A percentile compares a stretch with the other conserved stretches of the same genome.
Evolutionary conservation across 352 stramenopile species (phyloP).

Genomic region (Peronosclerospora sorghi): DNA sequence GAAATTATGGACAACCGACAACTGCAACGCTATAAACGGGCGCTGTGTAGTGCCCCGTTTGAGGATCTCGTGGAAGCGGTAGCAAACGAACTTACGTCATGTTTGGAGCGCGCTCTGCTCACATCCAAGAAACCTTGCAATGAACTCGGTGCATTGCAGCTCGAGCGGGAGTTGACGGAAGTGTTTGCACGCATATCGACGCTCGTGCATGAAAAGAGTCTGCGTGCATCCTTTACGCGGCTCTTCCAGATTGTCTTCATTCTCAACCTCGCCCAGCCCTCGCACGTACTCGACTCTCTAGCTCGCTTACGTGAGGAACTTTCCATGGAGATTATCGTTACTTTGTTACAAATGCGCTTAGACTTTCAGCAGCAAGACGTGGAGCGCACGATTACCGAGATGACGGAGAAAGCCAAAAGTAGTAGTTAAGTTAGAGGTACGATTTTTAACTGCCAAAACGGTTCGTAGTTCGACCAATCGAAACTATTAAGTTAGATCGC

Average conservation of each 20-base stretch:
- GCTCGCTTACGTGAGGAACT: conserved; percentile 40
- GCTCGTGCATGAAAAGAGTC: conserved; percentile 41
- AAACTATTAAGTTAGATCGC: too few species aligned
- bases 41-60: conserved; percentile 48
- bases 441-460: too few species aligned
- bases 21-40: conserved; percentile 45
- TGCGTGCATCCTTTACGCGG: conserved; percentile 54
- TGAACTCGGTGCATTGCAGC: conserved; percentile 65
- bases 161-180: conserved; percentile 63
- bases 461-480: too few species aligned
- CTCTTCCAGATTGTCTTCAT: conserved; percentile 74
- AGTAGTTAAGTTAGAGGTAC: too few species aligned
- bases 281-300: conserved; percentile 59
- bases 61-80: conserved; percentile 56
- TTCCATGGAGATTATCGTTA: conserved; percentile 34
- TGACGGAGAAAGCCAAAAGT: conserved; percentile 10
- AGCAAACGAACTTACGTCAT: conserved; percentile 43
- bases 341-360: conserved; percentile 51
- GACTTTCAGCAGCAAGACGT: conserved; percentile 57
- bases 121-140: conserved; percentile 55
- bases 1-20: conserved; percentile 61
- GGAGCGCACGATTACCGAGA: conserved; percentile 22
- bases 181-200: conserved; percentile 42
- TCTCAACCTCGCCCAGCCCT: conserved; percentile 68
- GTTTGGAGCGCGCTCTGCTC: conserved; percentile 44